These are phyloP conservation scores for Casuarina equisetifolia DNA, from an alignment of 306 rosid species.

Conservation along the genomic window DNA sequence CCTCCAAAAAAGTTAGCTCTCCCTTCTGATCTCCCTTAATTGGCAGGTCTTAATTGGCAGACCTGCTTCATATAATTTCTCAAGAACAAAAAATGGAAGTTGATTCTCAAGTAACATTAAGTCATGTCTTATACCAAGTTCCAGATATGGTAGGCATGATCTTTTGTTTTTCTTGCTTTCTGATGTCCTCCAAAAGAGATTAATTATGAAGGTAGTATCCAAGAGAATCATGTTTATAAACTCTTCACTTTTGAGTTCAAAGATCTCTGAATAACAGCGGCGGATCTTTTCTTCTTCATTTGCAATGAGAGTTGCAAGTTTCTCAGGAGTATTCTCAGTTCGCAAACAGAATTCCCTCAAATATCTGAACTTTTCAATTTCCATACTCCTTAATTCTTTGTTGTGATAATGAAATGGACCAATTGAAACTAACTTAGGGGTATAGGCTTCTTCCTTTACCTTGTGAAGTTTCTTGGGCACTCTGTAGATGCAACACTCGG, in stretches of 20 bases:
- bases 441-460: slow-evolving; percentile 18
- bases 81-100: slow-evolving; percentile 27
- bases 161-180: too few species aligned
- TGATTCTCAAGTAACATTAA: slow-evolving; percentile 36
- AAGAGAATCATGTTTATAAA: neutral
- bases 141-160: slow-evolving; percentile 24
- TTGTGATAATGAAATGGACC: slow-evolving; percentile 28
- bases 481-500: slow-evolving; percentile 17
- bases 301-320: neutral
- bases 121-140: slow-evolving; percentile 5
- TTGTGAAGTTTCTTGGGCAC: slow-evolving; percentile 21
- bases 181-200: slow-evolving; percentile 23
- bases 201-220: slow-evolving; percentile 30
- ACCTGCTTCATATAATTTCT: neutral
- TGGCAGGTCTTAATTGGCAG: too few species aligned
- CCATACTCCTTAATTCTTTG: too few species aligned
- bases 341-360: neutral
- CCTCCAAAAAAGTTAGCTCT: neutral
- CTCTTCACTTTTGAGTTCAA: neutral
- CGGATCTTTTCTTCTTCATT: neutral
- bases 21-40: fast-evolving
- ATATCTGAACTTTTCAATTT: neutral
- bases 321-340: neutral
- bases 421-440: slow-evolving; percentile 27
- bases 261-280: neutral